Conservation (phyloP, 441 rosid species). For the Kokia cookei region DNA sequence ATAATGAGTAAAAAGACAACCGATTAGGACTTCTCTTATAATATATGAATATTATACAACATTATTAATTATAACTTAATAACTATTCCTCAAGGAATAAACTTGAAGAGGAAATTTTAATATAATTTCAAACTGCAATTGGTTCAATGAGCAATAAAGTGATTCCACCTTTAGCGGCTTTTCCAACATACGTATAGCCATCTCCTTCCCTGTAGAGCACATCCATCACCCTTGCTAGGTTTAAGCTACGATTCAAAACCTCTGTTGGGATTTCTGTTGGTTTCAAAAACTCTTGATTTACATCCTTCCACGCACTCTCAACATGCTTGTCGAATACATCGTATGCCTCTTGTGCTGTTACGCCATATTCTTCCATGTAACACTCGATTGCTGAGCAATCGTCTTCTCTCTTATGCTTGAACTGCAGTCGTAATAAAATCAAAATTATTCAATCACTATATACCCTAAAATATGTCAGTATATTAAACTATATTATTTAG, state of each 20-base stretch:
- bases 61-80: neutral
- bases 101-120: neutral
- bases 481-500: no score
- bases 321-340: neutral
- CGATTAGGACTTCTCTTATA: neutral
- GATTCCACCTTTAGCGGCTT: neutral
- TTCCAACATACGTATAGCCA: conserved; percentile 1
- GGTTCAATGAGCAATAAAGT: conserved; percentile 4
- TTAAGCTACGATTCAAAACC: conserved; percentile 13
- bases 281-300: conserved; percentile 15
- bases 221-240: conserved; percentile 12
- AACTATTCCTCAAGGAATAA: no score
- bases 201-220: conserved; percentile 18
- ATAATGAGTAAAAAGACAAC: neutral
- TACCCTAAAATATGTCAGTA: neutral
- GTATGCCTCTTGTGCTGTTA: conserved; percentile 9
- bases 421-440: neutral
- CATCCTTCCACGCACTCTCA: conserved; percentile 25
- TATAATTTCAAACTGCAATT: neutral
- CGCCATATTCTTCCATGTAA: conserved; percentile 17
- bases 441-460: neutral
- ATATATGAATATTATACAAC: neutral
- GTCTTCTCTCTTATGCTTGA: conserved; percentile 22
- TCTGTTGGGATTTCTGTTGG: conserved; percentile 5
- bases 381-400: conserved; percentile 15